Percentiles rank a stretch among this genome's conserved stretches.
Evolutionary conservation across 1,139 yeast species (phyloP).

Genomic region (Diutina pseudorugosa): DNA sequence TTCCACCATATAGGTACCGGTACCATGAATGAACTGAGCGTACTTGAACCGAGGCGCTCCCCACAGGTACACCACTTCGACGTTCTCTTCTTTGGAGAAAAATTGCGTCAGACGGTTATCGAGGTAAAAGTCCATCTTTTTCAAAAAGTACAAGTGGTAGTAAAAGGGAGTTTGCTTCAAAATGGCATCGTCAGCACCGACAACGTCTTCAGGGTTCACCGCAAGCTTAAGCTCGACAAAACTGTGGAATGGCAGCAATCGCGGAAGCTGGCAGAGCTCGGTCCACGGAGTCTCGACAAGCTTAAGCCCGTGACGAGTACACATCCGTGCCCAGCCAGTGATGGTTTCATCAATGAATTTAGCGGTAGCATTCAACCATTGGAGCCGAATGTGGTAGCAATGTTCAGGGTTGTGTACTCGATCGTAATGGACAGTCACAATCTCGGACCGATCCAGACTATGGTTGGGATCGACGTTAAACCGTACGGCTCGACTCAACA

Average conservation of each 20-base stretch:
- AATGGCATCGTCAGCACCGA: slow-evolving; percentile 38
- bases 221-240: slow-evolving; percentile 56
- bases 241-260: slow-evolving; percentile 77
- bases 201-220: slow-evolving; percentile 60
- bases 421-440: slow-evolving; percentile 78
- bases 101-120: slow-evolving; percentile 71
- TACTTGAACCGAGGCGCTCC: slow-evolving; percentile 73
- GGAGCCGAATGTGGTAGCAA: slow-evolving; percentile 81
- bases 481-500: background rate
- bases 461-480: slow-evolving; percentile 67
- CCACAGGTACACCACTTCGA: slow-evolving; percentile 74
- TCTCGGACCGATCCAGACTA: slow-evolving; percentile 67
- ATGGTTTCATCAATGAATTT: slow-evolving; percentile 84
- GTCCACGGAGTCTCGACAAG: slow-evolving; percentile 91
- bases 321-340: slow-evolving; percentile 65
- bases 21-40: slow-evolving; percentile 80
- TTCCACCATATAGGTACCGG: slow-evolving; percentile 87
- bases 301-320: slow-evolving; percentile 76
- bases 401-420: slow-evolving; percentile 90
- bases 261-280: slow-evolving; percentile 69
- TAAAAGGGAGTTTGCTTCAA: slow-evolving; percentile 39
- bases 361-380: slow-evolving; percentile 89
- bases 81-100: slow-evolving; percentile 34
- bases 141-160: slow-evolving; percentile 54
- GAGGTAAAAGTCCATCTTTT: slow-evolving; percentile 58